Evolutionary conservation across 495 filamentous ascomycete genomes (phyloP).

Genomic region (Parmelia sp.): DNA sequence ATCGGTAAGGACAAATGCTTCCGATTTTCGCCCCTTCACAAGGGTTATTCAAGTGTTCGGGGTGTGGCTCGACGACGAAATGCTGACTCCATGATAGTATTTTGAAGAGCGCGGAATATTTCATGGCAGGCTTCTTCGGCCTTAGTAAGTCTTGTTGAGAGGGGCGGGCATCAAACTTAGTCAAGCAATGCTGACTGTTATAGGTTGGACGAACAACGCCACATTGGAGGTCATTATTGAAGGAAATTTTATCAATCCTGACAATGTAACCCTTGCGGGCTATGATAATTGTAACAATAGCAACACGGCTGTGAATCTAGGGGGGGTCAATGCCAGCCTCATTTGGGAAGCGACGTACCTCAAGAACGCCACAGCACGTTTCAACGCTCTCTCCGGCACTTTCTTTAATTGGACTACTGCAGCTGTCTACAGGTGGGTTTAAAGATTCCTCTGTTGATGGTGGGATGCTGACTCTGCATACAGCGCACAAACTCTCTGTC

Average conservation of each 20-base stretch:
- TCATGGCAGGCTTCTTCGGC: constrained; percentile 52
- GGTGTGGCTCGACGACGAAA: background rate
- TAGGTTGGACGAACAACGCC: constrained; percentile 47
- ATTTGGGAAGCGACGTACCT: constrained; percentile 43
- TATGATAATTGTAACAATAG: constrained; percentile 36
- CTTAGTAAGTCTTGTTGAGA: constrained; percentile 26
- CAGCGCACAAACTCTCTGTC: constrained; percentile 48
- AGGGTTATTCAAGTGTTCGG: background rate
- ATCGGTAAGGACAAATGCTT: too few species aligned
- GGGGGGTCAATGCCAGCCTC: constrained; percentile 30
- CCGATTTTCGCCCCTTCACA: too few species aligned
- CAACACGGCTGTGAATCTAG: constrained; percentile 21
- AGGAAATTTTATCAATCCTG: constrained; percentile 32
- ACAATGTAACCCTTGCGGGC: constrained; percentile 32
- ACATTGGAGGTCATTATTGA: constrained; percentile 49
- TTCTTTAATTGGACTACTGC: constrained; percentile 44
- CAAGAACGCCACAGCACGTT: constrained; percentile 41
- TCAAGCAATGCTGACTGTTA: background rate
- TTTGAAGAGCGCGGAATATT: constrained; percentile 42
- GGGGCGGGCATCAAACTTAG: background rate
- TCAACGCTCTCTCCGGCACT: constrained; percentile 40
- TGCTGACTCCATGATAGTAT: constrained; percentile 30
- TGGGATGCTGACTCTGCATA: background rate
- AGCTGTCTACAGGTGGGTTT: constrained; percentile 42
- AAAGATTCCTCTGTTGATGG: background rate